These are phyloP conservation scores for Knoxdaviesia proteae DNA, from an alignment of 2,329 filamentous ascomycete genomes.

Conservation along the genomic window DNA sequence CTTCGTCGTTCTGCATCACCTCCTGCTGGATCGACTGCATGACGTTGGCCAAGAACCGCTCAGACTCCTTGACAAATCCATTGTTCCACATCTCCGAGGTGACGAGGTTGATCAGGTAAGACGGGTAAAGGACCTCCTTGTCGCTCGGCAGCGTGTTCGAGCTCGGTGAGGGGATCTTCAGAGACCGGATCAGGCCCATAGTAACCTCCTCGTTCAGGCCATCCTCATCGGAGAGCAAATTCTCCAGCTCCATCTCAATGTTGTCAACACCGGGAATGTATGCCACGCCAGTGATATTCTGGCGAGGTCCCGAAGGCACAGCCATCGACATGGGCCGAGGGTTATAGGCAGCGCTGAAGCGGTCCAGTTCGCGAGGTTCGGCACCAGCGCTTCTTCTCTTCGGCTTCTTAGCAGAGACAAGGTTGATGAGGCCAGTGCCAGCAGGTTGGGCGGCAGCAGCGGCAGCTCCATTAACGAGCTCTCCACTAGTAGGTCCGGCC, in stretches of 20 bases:
- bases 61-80: constrained; percentile 96
- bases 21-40: constrained; percentile 99
- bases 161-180: constrained; percentile 84
- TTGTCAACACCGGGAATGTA: constrained; percentile 71
- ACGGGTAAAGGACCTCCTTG: constrained; percentile 96
- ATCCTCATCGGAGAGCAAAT: constrained; percentile 83
- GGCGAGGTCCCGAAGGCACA: constrained; percentile 46
- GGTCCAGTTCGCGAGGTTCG: constrained; percentile 66
- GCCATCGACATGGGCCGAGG: constrained; percentile 95
- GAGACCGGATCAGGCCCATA: constrained; percentile 83
- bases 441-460: constrained; percentile 19
- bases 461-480: constrained; percentile 17
- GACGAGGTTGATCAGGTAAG: constrained; percentile 95
- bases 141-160: constrained; percentile 80
- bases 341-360: constrained; percentile 83
- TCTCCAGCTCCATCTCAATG: constrained; percentile 87
- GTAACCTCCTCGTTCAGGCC: constrained; percentile 93
- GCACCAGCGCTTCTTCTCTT: constrained; percentile 83
- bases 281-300: constrained; percentile 51
- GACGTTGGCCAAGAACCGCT: constrained; percentile 94
- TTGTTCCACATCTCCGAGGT: constrained; percentile 99
- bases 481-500: constrained; percentile 44
- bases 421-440: constrained; percentile 66
- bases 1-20: constrained; percentile 96
- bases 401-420: constrained; percentile 91